A percentile compares a stretch with the other conserved stretches of the same genome.
These are phyloP conservation scores for Celoporthe dispersa DNA, from an alignment of 2,329 filamentous ascomycete species.

Conservation along the genomic window DNA sequence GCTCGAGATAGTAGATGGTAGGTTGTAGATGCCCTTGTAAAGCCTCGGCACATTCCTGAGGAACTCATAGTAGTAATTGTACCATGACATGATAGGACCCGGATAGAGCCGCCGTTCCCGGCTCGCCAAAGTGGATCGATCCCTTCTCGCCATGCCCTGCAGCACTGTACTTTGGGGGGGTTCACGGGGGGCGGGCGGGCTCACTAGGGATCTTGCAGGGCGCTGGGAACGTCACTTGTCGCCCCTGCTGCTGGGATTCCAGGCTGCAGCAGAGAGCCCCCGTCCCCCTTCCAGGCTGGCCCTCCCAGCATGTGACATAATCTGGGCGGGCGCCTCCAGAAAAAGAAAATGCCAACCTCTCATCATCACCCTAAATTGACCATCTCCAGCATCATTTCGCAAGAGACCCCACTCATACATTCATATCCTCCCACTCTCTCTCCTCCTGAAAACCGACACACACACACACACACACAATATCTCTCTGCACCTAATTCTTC, in stretches of 20 bases:
- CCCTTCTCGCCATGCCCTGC: background rate
- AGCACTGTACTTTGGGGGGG: background rate
- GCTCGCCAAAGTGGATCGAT: background rate
- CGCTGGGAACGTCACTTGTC: background rate
- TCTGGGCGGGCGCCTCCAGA: background rate
- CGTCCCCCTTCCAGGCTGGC: background rate
- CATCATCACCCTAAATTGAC: constrained; percentile 27
- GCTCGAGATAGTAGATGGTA: background rate
- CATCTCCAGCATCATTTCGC: constrained; percentile 25
- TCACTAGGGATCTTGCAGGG: background rate
- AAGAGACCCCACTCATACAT: background rate
- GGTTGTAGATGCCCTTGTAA: background rate
- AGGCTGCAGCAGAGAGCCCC: background rate
- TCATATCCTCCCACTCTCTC: background rate
- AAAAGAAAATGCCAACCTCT: background rate
- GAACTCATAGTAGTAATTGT: background rate
- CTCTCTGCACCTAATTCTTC: too few relatives aligned
- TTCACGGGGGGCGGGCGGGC: background rate
- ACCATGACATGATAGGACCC: background rate
- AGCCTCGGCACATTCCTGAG: background rate
- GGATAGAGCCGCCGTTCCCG: background rate
- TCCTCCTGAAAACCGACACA: background rate
- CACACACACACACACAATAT: background rate
- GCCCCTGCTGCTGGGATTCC: background rate
- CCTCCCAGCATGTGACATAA: constrained; percentile 4